A percentile compares a stretch with the other conserved stretches of the same genome.
phyloP scores from a whole-genome alignment of 2,329 filamentous ascomycete genomes.

The Stemphylium beticola region DNA sequence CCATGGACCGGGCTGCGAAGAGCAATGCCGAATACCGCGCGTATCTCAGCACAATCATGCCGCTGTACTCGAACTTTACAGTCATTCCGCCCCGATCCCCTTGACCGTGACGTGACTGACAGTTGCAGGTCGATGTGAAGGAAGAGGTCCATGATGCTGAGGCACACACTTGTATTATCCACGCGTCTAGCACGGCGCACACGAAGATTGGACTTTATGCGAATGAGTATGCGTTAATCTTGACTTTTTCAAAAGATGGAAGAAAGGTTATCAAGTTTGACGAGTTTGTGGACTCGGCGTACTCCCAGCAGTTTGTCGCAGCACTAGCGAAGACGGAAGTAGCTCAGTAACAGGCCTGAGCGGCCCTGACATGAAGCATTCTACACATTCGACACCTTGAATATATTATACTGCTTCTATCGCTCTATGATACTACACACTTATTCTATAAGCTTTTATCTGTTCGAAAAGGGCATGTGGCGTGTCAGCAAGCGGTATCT shows the following conservation, averaged over 20 bases:
- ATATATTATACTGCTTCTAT: too few species aligned
- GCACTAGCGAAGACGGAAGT: neutral
- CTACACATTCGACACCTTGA: too few species aligned
- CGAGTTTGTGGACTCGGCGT: conserved; percentile 4
- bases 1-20: conserved; percentile 1
- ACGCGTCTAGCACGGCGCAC: neutral
- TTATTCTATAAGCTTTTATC: too few species aligned
- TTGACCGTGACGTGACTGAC: neutral
- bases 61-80: conserved; percentile 5
- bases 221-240: conserved; percentile 3
- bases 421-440: too few species aligned
- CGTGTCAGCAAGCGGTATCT: too few species aligned
- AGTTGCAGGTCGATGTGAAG: neutral
- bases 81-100: neutral
- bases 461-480: neutral
- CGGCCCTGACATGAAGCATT: too few species aligned
- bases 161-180: conserved; percentile 3
- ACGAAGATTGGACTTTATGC: conserved; percentile 4
- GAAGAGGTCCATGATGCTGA: neutral
- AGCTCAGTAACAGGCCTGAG: neutral
- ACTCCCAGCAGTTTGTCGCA: conserved; percentile 2
- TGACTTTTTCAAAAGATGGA: conserved; percentile 2
- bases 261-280: conserved; percentile 1
- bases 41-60: neutral
- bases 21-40: conserved; percentile 12